Base-by-base conservation (phyloP, 371 early-diverging fungal genomes). In the Saksenaea oblongispora region DNA sequence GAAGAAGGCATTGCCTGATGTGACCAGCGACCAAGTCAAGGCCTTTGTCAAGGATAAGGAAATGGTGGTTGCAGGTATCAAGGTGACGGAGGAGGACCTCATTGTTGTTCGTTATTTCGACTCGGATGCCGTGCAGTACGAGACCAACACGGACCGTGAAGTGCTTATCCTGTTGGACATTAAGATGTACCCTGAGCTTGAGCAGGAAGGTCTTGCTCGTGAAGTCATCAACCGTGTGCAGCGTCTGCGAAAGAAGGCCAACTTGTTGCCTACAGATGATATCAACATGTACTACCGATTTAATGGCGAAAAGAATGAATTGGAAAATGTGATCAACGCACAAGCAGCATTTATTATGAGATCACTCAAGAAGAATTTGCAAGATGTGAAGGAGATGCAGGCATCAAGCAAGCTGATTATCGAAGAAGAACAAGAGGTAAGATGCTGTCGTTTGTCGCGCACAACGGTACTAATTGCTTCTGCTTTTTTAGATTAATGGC, bases 171-270 rank as follows among this genome's bases (percentile, higher is more conserved):
- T 99, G 66, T 72, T 99, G 72, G 98, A 99, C 78, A 85, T 84
- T 51, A 85, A 90, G 65, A 77, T 88, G 42, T 92, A 95, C 75
- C 83, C 89, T 36, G 89, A 88, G 58, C 86, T 99, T 31, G 86
- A 93, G 70, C 89, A 93, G 67, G 98, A 98, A 80, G 98, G 97
- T 63, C 64, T 91, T 58, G 99, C 99, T 22, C 89, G 99, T 69
- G 99, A 99, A 83, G 80, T 99, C 67, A 91, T 98, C 68, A 99
- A 98, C 87, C 93, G 99, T 70, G 93, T 99, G 18, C 99, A 99
- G 84, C 92, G 97, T 69, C 80, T 98, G 66, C 89, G 99, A 74
- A 99, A 99, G 88, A 95, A 95, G 89, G 85, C 81, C 59, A 74
- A 69, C 36, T 82, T 98, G 65, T 84, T 89, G 73, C 91, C 96